phyloP scores from a whole-genome alignment of 768 basidiomycete genomes.

The Tricholoma flavovirens region DNA sequence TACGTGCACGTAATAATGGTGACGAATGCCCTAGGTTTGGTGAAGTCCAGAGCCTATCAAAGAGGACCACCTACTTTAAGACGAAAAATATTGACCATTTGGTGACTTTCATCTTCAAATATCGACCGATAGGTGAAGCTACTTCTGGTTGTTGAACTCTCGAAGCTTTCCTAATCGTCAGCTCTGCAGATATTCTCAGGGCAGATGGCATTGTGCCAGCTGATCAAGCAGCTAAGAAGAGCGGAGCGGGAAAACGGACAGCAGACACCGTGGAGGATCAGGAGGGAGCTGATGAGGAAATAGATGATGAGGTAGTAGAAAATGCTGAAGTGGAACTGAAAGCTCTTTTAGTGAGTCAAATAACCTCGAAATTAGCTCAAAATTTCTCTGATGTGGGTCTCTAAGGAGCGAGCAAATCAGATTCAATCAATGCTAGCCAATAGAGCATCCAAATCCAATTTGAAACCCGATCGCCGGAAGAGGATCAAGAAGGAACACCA shows the following conservation, averaged over 20 bases:
- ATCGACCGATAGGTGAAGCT: slow-evolving; percentile 16
- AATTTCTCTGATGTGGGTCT: no score
- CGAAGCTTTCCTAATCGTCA: background rate
- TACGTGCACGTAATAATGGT: background rate
- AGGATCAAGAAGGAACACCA: no score
- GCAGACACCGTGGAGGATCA: background rate
- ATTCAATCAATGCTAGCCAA: no score
- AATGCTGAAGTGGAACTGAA: no score
- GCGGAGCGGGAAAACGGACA: background rate
- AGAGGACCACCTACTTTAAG: no score
- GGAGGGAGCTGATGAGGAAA: background rate
- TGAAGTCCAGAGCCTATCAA: background rate
- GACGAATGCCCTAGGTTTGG: background rate
- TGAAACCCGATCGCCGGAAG: no score
- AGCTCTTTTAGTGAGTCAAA: no score
- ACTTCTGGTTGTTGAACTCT: no score
- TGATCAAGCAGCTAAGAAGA: background rate
- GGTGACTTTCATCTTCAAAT: slow-evolving; percentile 9
- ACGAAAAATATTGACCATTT: background rate
- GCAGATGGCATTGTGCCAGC: slow-evolving; percentile 4
- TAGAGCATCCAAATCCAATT: no score
- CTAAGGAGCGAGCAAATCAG: no score
- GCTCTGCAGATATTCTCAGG: slow-evolving; percentile 1
- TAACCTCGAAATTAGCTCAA: no score
- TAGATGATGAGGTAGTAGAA: background rate